These are phyloP conservation scores for Colletotrichum horii DNA, from an alignment of 2,329 filamentous ascomycete species.

Conservation along the genomic window DNA sequence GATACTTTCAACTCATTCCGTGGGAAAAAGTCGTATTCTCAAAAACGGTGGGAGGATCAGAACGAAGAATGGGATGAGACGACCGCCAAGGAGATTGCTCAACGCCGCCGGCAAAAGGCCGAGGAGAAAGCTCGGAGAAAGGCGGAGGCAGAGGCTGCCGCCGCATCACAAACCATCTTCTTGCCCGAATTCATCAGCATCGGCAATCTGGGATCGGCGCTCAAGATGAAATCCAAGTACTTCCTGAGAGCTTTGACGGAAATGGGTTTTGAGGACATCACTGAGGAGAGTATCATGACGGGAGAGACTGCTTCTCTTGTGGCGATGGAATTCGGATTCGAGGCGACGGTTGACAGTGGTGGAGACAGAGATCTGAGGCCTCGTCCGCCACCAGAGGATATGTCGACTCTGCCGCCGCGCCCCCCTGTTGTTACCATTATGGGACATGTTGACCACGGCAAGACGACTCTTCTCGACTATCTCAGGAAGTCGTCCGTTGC, in stretches of 20 bases:
- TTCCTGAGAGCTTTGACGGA: slow-evolving; percentile 81
- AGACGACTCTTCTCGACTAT: slow-evolving; percentile 94
- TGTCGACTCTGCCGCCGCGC: slow-evolving; percentile 70
- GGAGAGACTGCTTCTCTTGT: slow-evolving; percentile 90
- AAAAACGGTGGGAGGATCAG: slow-evolving; percentile 22
- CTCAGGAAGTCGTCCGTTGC: slow-evolving; percentile 91
- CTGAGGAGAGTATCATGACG: slow-evolving; percentile 84
- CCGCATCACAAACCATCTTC: slow-evolving; percentile 55
- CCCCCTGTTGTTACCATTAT: slow-evolving; percentile 98
- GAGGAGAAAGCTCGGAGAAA: slow-evolving; percentile 47
- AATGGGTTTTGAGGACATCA: slow-evolving; percentile 88
- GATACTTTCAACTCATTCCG: not conserved
- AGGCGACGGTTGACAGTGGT: slow-evolving; percentile 75
- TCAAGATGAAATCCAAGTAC: slow-evolving; percentile 72
- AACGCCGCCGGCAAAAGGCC: slow-evolving; percentile 44
- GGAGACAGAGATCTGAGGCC: slow-evolving; percentile 74
- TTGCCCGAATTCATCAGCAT: slow-evolving; percentile 93
- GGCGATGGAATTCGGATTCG: slow-evolving; percentile 90
- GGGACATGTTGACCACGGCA: slow-evolving; percentile 98
- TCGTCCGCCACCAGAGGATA: slow-evolving; percentile 72
- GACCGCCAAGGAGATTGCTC: slow-evolving; percentile 38
- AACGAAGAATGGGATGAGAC: slow-evolving; percentile 47
- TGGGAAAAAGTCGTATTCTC: slow-evolving; percentile 4
- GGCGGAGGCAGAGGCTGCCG: slow-evolving; percentile 47
- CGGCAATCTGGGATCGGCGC: slow-evolving; percentile 76